Evolutionary conservation across 202 grass and related monocot genomes (phyloP).

Genomic region (Sporobolus alterniflorus): DNA sequence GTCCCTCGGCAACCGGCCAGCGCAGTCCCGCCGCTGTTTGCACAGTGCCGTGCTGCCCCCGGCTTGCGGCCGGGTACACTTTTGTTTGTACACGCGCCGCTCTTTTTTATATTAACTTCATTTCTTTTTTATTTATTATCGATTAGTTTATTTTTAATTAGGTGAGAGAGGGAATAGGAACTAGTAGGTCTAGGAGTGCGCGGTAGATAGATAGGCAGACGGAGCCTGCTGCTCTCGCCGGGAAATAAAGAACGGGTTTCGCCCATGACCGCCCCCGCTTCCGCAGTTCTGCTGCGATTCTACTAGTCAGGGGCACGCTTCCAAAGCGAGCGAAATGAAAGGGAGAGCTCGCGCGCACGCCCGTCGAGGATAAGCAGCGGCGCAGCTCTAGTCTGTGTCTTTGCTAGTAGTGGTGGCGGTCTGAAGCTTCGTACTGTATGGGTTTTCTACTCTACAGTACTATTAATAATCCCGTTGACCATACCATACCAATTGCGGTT

Average conservation of each 20-base stretch:
- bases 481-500: no score
- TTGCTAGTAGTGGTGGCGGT: neutral
- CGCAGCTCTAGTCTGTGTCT: neutral
- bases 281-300: constrained; percentile 7
- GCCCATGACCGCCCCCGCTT: no score
- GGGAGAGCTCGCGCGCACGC: neutral
- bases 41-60: neutral
- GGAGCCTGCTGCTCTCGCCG: no score
- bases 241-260: constrained; percentile 16
- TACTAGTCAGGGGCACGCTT: constrained; percentile 50
- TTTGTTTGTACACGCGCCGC: no score
- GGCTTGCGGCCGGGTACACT: no score
- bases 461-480: constrained; percentile 13
- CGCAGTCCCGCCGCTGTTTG: neutral
- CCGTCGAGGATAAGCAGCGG: constrained; percentile 19
- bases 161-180: no score
- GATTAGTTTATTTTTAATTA: no score
- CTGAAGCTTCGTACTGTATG: constrained; percentile 21
- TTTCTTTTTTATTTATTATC: no score
- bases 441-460: neutral
- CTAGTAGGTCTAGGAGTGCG: no score
- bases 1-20: constrained; percentile 39
- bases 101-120: no score
- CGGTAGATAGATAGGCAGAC: no score
- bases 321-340: constrained; percentile 22